Percentiles rank a stretch among this genome's conserved stretches.
Conservation (phyloP, 2,329 filamentous ascomycete genomes). For the Penicillium corylophilum region DNA sequence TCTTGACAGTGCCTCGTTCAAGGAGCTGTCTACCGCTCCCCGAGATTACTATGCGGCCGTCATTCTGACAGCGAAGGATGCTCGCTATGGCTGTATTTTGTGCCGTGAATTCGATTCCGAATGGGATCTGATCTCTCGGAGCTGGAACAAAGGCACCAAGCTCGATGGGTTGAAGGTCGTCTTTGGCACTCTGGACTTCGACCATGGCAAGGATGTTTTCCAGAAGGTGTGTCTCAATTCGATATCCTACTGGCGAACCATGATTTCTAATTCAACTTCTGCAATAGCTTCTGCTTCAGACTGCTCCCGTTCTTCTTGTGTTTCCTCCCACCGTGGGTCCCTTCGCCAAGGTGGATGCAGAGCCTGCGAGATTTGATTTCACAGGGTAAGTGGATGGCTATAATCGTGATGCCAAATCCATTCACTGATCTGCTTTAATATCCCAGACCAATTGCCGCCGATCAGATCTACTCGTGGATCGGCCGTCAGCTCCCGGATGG, state of each 20-base stretch:
- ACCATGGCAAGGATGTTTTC: conserved; percentile 78
- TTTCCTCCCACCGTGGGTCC: conserved; percentile 84
- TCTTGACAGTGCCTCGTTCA: conserved; percentile 74
- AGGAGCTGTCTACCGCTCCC: conserved; percentile 70
- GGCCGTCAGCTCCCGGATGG: conserved; percentile 73
- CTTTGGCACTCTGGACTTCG: conserved; percentile 84
- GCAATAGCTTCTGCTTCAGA: conserved; percentile 81
- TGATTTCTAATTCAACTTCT: conserved; percentile 8
- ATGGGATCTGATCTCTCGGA: conserved; percentile 82
- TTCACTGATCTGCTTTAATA: conserved; percentile 3
- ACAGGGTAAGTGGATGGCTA: conserved; percentile 61
- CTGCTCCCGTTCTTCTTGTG: conserved; percentile 82
- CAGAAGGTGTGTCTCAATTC: conserved; percentile 65
- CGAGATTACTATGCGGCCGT: conserved; percentile 82
- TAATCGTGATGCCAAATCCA: neutral
- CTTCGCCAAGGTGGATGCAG: conserved; percentile 66
- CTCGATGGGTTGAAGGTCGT: conserved; percentile 55
- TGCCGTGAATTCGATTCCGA: conserved; percentile 92
- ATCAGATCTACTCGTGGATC: conserved; percentile 77
- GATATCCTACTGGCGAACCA: neutral
- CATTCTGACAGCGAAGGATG: conserved; percentile 81
- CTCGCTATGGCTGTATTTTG: conserved; percentile 78
- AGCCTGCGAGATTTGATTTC: conserved; percentile 83
- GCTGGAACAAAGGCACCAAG: conserved; percentile 85
- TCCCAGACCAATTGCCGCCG: conserved; percentile 68